A percentile compares a stretch with the other conserved stretches of the same genome.
These are phyloP conservation scores for Cyclocybe cylindracea DNA, from an alignment of 768 basidiomycete genomes.

Conservation along the genomic window DNA sequence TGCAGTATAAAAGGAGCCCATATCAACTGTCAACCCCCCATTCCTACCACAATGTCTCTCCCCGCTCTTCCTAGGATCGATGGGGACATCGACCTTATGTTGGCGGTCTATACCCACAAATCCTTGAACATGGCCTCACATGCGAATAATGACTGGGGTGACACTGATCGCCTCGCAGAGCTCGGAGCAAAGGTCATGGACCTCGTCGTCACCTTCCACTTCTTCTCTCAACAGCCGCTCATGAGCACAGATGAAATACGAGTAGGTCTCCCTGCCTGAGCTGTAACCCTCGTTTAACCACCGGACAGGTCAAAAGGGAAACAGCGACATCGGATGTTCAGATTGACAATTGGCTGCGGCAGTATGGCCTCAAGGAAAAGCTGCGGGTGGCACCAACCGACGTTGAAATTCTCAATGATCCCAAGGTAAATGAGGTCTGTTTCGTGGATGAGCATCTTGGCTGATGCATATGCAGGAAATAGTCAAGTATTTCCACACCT, in stretches of 20 bases:
- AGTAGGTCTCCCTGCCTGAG: constrained; percentile 30
- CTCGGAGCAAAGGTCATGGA: constrained; percentile 57
- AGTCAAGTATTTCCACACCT: constrained; percentile 55
- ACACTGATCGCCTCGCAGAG: constrained; percentile 58
- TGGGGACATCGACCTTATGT: constrained; percentile 51
- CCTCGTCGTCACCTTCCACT: constrained; percentile 50
- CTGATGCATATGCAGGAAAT: constrained; percentile 45
- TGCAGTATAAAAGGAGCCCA: neutral
- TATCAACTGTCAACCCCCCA: constrained; percentile 7
- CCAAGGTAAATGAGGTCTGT: constrained; percentile 14
- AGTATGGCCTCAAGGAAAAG: constrained; percentile 54
- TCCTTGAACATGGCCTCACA: constrained; percentile 31
- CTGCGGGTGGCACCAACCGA: constrained; percentile 48
- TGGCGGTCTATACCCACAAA: constrained; percentile 59
- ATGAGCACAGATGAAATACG: constrained; percentile 41
- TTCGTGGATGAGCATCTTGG: neutral
- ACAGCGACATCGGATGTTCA: constrained; percentile 37
- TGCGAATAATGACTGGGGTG: constrained; percentile 52
- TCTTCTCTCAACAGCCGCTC: constrained; percentile 48
- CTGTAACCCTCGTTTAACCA: too few species aligned
- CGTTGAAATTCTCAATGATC: constrained; percentile 20
- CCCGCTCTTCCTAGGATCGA: constrained; percentile 59
- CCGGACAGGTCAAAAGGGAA: constrained; percentile 23
- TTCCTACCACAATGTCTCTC: constrained; percentile 25
- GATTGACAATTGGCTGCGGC: constrained; percentile 49